A percentile compares a stretch with the other conserved stretches of the same genome.
These are phyloP conservation scores for Phragmites australis DNA, from an alignment of 176 grass and related monocot species.

Conservation along the genomic window DNA sequence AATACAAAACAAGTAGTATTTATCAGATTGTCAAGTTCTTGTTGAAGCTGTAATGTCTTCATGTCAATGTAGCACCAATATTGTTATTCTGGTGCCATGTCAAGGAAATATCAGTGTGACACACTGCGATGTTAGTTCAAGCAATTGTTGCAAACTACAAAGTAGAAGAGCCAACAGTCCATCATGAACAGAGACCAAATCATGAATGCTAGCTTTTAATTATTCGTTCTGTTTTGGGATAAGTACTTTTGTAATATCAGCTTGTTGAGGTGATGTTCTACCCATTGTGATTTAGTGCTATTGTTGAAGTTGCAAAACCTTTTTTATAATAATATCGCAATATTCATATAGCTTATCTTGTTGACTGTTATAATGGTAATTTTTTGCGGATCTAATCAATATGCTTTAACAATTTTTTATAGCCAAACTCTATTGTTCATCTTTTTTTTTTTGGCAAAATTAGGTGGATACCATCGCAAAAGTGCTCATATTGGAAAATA, in stretches of 20 bases:
- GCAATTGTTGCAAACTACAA: neutral
- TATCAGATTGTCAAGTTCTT: neutral
- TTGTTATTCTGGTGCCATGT: too few species aligned
- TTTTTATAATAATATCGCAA: neutral
- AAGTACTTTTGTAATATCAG: neutral
- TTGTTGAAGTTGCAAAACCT: too few species aligned
- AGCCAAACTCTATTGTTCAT: neutral
- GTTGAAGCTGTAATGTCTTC: neutral
- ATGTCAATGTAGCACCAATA: too few species aligned
- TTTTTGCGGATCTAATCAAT: neutral
- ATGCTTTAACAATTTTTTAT: neutral
- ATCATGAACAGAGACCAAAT: neutral
- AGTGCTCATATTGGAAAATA: too few species aligned
- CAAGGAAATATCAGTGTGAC: neutral
- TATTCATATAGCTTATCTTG: neutral
- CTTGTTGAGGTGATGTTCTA: neutral
- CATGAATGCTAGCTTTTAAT: neutral
- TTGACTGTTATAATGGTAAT: neutral
- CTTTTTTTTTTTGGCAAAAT: too few species aligned
- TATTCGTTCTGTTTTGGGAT: neutral
- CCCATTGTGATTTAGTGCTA: neutral
- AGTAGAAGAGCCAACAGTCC: neutral
- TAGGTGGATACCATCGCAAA: too few species aligned
- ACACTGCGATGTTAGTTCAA: neutral
- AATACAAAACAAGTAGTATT: neutral